phyloP scores from a whole-genome alignment of 352 stramenopile genomes.

The Phytophthora rubi region DNA sequence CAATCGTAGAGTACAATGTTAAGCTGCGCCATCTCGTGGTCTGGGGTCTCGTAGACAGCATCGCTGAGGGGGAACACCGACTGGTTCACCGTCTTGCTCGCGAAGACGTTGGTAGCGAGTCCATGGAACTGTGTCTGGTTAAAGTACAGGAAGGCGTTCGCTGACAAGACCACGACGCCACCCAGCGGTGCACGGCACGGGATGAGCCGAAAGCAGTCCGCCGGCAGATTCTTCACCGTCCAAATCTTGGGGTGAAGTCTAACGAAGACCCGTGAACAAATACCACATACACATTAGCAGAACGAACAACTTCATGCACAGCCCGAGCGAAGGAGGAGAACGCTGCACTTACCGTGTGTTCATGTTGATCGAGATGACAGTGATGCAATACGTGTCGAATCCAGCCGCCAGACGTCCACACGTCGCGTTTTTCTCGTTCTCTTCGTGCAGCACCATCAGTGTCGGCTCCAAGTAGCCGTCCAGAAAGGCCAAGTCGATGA shows the following conservation, averaged over 20 bases:
- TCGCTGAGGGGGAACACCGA: constrained; percentile 71
- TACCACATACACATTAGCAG: background rate
- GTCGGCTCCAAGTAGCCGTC: constrained; percentile 88
- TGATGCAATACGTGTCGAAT: constrained; percentile 86
- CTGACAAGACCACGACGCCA: constrained; percentile 76
- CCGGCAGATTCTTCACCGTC: constrained; percentile 83
- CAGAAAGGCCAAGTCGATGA: constrained; percentile 84
- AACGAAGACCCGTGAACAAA: background rate
- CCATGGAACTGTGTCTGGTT: constrained; percentile 90
- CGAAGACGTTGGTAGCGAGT: constrained; percentile 74
- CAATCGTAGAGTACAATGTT: constrained; percentile 77
- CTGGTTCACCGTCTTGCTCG: constrained; percentile 77
- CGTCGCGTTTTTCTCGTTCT: constrained; percentile 79
- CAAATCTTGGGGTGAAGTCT: constrained; percentile 88
- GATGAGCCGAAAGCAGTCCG: constrained; percentile 78
- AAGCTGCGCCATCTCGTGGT: constrained; percentile 52
- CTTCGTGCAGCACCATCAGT: constrained; percentile 87
- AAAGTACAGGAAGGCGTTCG: constrained; percentile 87
- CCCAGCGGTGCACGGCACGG: constrained; percentile 76
- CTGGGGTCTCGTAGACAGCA: constrained; percentile 64
- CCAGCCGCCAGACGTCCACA: constrained; percentile 69
- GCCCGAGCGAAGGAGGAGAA: background rate
- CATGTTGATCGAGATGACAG: constrained; percentile 89
- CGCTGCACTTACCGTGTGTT: constrained; percentile 60
- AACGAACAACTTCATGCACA: background rate